A percentile compares a stretch with the other conserved stretches of the same genome.
phyloP scores from a whole-genome alignment of 148 eudicot genomes.

The Linanthus parryae region DNA sequence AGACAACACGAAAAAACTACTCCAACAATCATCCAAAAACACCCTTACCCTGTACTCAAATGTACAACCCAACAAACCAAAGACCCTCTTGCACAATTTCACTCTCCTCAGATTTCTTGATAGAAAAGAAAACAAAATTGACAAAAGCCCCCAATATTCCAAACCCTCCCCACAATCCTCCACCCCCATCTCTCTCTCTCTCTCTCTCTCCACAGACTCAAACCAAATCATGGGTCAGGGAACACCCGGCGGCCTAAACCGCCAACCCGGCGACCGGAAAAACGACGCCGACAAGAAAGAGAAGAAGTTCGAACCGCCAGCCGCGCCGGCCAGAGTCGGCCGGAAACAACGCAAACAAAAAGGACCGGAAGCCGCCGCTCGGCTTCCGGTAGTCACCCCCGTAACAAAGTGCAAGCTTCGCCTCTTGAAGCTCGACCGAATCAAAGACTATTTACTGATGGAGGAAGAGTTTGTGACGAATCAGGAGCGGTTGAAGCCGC shows the following conservation, averaged over 20 bases:
- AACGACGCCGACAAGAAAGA: conserved; percentile 63
- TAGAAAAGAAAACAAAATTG: not conserved
- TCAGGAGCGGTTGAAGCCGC: conserved; percentile 86
- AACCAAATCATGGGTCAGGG: conserved; percentile 10
- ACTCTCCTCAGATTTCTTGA: not conserved
- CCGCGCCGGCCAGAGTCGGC: conserved; percentile 87
- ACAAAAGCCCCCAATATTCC: not conserved
- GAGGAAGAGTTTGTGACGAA: conserved; percentile 95
- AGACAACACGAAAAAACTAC: too few relatives aligned
- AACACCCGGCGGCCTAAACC: conserved; percentile 32
- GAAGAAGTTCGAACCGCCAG: conserved; percentile 82
- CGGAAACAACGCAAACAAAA: conserved; percentile 84
- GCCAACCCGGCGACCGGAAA: conserved; percentile 59
- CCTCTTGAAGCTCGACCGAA: conserved; percentile 66
- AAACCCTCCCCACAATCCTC: too few relatives aligned
- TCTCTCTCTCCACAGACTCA: not conserved
- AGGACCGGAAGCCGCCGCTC: conserved; percentile 74
- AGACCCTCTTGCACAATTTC: too few relatives aligned
- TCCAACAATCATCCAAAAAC: too few relatives aligned
- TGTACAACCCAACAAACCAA: too few relatives aligned
- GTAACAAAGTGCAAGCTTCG: conserved; percentile 77
- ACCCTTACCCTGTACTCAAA: too few relatives aligned
- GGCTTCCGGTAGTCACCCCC: conserved; percentile 78
- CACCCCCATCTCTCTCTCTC: conserved; percentile 7
- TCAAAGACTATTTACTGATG: conserved; percentile 85